Conservation (phyloP, 768 basidiomycete genomes). For the Kwoniella sp. region DNA sequence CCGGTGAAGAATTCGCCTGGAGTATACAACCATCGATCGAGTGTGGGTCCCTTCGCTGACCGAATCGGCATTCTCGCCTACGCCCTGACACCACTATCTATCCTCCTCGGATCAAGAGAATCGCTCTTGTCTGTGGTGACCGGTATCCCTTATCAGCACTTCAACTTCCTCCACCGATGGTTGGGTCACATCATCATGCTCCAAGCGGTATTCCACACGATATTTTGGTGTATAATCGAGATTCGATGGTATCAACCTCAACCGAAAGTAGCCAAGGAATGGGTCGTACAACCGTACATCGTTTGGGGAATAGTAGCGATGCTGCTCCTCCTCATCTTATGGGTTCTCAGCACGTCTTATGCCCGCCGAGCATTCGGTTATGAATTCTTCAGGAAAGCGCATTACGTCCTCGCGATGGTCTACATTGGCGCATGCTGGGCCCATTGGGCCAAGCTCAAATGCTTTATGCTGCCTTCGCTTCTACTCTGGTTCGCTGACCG, state of each 20-base stretch:
- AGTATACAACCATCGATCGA: constrained; percentile 35
- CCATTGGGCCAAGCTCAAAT: constrained; percentile 37
- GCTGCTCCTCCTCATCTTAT: constrained; percentile 30
- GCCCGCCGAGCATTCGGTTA: constrained; percentile 37
- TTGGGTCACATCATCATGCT: constrained; percentile 40
- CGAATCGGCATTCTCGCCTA: constrained; percentile 40
- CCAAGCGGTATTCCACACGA: constrained; percentile 34
- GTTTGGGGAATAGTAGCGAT: constrained; percentile 40
- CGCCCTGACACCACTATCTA: constrained; percentile 37
- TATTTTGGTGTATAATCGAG: constrained; percentile 40
- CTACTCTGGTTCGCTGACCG: constrained; percentile 36
- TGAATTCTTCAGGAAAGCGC: constrained; percentile 43
- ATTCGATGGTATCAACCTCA: constrained; percentile 40
- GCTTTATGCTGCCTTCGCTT: constrained; percentile 36
- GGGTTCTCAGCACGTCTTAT: constrained; percentile 24
- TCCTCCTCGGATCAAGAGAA: constrained; percentile 36
- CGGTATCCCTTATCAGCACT: constrained; percentile 43
- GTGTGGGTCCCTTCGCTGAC: constrained; percentile 33
- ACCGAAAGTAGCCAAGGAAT: constrained; percentile 22
- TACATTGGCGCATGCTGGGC: constrained; percentile 39
- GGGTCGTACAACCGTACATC: constrained; percentile 35
- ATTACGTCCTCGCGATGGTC: constrained; percentile 39
- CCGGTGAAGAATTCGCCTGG: constrained; percentile 33
- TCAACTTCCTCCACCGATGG: constrained; percentile 45
- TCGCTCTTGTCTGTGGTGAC: constrained; percentile 37